These are phyloP conservation scores for Mycothermus thermophilus DNA, from an alignment of 495 filamentous ascomycete genomes.

Conservation along the genomic window DNA sequence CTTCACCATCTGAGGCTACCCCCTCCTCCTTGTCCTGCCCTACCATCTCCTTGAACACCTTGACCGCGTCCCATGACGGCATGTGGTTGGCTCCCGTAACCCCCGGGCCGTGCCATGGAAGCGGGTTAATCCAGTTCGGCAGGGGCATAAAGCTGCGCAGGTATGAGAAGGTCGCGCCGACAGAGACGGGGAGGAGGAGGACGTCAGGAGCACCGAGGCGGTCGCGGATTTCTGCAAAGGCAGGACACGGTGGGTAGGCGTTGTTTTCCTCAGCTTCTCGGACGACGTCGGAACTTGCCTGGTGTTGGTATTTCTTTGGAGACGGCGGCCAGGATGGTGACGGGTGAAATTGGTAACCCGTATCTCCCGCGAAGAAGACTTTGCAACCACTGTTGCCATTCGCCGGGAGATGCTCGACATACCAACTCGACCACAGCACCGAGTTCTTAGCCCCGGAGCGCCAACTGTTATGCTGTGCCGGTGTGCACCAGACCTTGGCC, in stretches of 20 bases:
- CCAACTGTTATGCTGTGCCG: conserved; percentile 35
- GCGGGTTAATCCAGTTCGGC: conserved; percentile 15
- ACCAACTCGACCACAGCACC: conserved; percentile 43
- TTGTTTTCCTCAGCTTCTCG: conserved; percentile 2
- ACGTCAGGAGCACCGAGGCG: conserved; percentile 13
- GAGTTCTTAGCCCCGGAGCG: conserved; percentile 16
- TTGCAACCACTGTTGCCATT: no score
- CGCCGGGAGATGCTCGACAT: conserved; percentile 21
- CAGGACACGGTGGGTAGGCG: conserved; percentile 15
- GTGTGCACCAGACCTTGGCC: conserved; percentile 27
- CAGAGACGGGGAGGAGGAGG: conserved; percentile 15
- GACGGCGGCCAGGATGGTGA: conserved; percentile 15
- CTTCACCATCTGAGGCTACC: not conserved
- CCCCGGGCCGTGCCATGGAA: conserved; percentile 14
- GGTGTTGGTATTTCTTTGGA: conserved; percentile 1
- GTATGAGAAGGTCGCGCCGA: conserved; percentile 19
- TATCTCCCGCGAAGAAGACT: conserved; percentile 21
- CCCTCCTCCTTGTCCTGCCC: not conserved
- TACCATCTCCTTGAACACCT: conserved; percentile 16
- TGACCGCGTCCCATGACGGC: conserved; percentile 23
- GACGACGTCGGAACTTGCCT: not conserved
- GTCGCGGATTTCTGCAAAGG: conserved; percentile 13
- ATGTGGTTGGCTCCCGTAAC: conserved; percentile 18
- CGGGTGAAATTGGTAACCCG: conserved; percentile 20
- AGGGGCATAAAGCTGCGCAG: conserved; percentile 15